Conservation (phyloP, 2,329 filamentous ascomycete genomes). For the Mariannaea sp. region DNA sequence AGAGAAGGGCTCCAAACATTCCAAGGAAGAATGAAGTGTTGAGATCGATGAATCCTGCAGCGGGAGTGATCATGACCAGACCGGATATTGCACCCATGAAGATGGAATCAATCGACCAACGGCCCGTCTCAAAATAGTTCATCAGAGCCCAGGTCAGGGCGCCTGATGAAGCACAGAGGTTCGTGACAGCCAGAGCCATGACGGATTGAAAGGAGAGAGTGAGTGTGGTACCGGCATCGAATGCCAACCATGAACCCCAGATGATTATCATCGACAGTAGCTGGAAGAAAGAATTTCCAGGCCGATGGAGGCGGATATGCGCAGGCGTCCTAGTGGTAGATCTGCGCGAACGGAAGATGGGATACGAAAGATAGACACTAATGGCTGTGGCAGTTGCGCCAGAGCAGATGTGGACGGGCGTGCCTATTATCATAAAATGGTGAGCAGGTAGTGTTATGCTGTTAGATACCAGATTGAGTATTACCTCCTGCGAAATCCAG, state of each 20-base stretch:
- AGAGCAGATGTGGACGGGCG: slow-evolving; percentile 24
- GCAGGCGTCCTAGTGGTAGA: slow-evolving; percentile 16
- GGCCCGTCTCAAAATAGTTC: slow-evolving; percentile 22
- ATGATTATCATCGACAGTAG: slow-evolving; percentile 24
- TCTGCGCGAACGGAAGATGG: slow-evolving; percentile 21
- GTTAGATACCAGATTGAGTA: background rate
- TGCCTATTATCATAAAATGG: slow-evolving; percentile 6
- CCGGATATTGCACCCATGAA: slow-evolving; percentile 59
- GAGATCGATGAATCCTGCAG: slow-evolving; percentile 53
- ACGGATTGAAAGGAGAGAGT: slow-evolving; percentile 25
- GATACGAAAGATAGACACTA: slow-evolving; percentile 26
- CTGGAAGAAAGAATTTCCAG: slow-evolving; percentile 25
- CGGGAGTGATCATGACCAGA: slow-evolving; percentile 57
- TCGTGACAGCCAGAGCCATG: slow-evolving; percentile 25
- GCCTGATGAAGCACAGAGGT: slow-evolving; percentile 21
- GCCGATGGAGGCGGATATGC: slow-evolving; percentile 22
- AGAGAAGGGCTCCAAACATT: slow-evolving; percentile 51
- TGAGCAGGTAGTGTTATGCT: background rate
- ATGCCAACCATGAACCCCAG: slow-evolving; percentile 27
- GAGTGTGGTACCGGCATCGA: slow-evolving; percentile 25
- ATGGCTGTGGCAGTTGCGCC: slow-evolving; percentile 23
- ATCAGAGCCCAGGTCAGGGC: slow-evolving; percentile 22
- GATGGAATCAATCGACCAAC: slow-evolving; percentile 54
- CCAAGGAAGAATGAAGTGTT: slow-evolving; percentile 55
- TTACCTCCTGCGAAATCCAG: slow-evolving; percentile 27